Percentiles rank a stretch among this genome's conserved stretches.
Conservation (phyloP, 441 rosid species). For the Populus trichocarpa region DNA sequence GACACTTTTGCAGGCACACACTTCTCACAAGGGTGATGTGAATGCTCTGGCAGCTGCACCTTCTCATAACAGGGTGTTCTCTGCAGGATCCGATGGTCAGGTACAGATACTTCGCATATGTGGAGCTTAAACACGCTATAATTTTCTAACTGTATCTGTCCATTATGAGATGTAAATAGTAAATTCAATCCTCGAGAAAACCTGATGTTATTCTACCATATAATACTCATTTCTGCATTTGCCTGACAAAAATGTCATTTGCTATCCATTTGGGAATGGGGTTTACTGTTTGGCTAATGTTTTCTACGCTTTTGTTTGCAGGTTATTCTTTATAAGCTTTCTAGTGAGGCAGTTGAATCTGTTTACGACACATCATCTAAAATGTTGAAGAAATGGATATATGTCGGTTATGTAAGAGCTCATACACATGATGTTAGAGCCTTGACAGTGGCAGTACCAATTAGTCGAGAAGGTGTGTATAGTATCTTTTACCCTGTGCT, state of each 20-base stretch:
- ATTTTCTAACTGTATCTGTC: neutral
- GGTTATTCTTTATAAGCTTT: slow-evolving; percentile 85
- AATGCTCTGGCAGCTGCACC: slow-evolving; percentile 87
- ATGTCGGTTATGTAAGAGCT: slow-evolving; percentile 74
- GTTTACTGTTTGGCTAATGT: slow-evolving; percentile 14
- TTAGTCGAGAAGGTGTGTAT: slow-evolving; percentile 65
- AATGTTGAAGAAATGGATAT: slow-evolving; percentile 72
- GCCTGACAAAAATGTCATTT: neutral
- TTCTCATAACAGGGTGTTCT: slow-evolving; percentile 80
- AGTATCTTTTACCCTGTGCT: neutral
- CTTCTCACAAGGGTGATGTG: slow-evolving; percentile 87
- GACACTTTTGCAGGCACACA: slow-evolving; percentile 76
- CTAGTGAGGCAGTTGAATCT: slow-evolving; percentile 36
- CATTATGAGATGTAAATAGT: neutral
- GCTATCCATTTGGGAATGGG: neutral
- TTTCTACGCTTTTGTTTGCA: slow-evolving; percentile 21
- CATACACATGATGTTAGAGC: slow-evolving; percentile 97
- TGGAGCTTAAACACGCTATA: neutral
- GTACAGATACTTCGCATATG: slow-evolving; percentile 26
- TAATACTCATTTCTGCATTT: neutral
- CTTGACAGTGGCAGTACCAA: slow-evolving; percentile 81
- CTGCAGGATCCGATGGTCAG: slow-evolving; percentile 98
- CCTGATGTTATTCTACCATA: neutral
- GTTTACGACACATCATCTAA: slow-evolving; percentile 32
- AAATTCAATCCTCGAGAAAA: neutral